Base-by-base conservation (phyloP, 306 rosid species). In the Lathyrus tuberosus region DNA sequence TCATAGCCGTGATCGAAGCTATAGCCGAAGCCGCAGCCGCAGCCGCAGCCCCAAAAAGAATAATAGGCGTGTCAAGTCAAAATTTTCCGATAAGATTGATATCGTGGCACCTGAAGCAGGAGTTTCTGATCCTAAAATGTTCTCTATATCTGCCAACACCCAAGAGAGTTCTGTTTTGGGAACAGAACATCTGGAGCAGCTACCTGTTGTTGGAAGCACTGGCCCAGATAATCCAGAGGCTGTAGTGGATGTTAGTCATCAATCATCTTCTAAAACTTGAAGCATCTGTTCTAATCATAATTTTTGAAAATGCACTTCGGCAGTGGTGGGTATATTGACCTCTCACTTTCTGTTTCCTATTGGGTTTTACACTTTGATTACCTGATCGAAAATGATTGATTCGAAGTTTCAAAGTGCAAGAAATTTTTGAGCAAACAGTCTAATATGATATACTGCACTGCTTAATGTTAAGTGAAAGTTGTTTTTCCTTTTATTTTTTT, bases 31-130 rank as follows among this genome's bases (percentile, higher is more conserved):
- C 18, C 79, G 68, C 0, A 78, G 87, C n/a, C n/a, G n/a, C n/a
- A n/a, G n/a, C 41, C 81, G 59, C 3, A 78, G 87, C 20, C 79
- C 75, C 10, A 84, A 89, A 56, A 61, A 35, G 40, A 35, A 72
- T 62, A 91, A 79, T 15, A 88, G 80, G 65, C 54, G 69, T 12
- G 78, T 66, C 57, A 76, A 82, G 80, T 69, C 88, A 16, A 78
- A 62, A 9, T 48, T 38, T 62, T 73, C 76, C 42, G 90, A 81
- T 78, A 62, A 31, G 57, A 76, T 52, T 63, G 84, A 80, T 65
- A 18, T 24, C 8, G 41, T 12, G 44, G 17, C 66, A 57, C 76
- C 80, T 22, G 84, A 75, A 42, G 62, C 33, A 17, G 88, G 59
- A 71, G 73, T 79, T 51, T 73, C 85, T 11, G 86, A 76, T 59